phyloP scores from a whole-genome alignment of 768 basidiomycete genomes.

The Lactarius sp. region DNA sequence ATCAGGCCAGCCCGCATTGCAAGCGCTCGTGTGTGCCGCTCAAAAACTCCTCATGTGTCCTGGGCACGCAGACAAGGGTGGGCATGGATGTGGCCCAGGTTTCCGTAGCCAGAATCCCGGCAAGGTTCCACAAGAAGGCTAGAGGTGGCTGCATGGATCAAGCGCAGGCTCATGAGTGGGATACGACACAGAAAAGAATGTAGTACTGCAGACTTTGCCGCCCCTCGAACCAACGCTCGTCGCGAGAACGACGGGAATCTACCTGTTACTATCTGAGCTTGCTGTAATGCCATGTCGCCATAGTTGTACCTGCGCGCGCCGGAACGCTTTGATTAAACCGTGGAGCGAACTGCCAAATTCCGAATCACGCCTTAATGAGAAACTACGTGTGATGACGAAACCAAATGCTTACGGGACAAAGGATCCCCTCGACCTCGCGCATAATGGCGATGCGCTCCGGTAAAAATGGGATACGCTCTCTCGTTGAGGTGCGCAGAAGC shows the following conservation, averaged over 20 bases:
- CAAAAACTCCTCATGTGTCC: constrained; percentile 39
- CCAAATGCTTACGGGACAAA: constrained; percentile 36
- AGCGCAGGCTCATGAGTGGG: no score
- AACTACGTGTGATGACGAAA: not conserved
- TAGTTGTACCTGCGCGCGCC: constrained; percentile 5
- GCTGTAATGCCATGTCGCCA: constrained; percentile 1
- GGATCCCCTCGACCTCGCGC: constrained; percentile 66
- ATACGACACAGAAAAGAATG: no score
- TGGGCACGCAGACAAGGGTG: constrained; percentile 49
- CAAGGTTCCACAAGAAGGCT: constrained; percentile 71
- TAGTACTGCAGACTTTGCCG: no score
- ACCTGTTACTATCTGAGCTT: no score
- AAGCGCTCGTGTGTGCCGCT: constrained; percentile 62
- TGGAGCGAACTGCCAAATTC: constrained; percentile 19
- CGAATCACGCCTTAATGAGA: not conserved
- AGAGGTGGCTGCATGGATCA: no score
- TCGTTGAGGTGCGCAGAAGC: constrained; percentile 46
- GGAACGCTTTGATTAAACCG: not conserved
- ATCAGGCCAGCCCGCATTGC: constrained; percentile 75
- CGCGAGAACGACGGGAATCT: no score
- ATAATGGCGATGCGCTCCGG: constrained; percentile 58
- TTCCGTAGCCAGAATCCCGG: constrained; percentile 88
- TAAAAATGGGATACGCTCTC: constrained; percentile 66
- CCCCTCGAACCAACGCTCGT: no score
- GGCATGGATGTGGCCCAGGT: constrained; percentile 80